phyloP scores from a whole-genome alignment of 2,329 filamentous ascomycete genomes.

The Fusarium siculi region DNA sequence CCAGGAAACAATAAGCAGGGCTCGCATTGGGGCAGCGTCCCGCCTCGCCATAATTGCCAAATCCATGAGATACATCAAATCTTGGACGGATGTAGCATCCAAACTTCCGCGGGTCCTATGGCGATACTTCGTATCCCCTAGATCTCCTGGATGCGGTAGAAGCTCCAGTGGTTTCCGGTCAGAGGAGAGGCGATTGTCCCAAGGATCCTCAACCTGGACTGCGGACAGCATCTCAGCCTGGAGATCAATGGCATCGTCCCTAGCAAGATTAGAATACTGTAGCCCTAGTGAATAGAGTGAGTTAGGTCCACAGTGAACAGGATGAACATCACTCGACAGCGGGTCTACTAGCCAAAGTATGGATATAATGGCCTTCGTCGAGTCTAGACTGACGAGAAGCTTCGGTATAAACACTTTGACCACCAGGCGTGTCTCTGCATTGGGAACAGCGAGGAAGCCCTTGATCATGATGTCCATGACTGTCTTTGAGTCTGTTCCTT shows the following conservation, averaged over 20 bases:
- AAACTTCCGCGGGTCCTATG: constrained; percentile 2
- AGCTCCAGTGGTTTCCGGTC: constrained; percentile 14
- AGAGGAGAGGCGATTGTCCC: constrained; percentile 28
- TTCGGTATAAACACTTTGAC: neutral
- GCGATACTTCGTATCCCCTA: neutral
- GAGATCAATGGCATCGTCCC: constrained; percentile 2
- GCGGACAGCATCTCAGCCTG: constrained; percentile 2
- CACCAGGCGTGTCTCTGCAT: constrained; percentile 15
- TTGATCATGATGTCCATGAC: constrained; percentile 10
- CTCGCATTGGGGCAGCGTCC: neutral
- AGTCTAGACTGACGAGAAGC: neutral
- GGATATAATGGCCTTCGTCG: constrained; percentile 13
- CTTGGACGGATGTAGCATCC: neutral
- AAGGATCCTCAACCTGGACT: constrained; percentile 24
- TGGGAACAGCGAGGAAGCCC: constrained; percentile 16
- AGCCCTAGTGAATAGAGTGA: constrained; percentile 31
- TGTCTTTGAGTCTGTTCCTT: neutral
- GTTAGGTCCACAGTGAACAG: constrained; percentile 28
- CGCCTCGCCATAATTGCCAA: neutral
- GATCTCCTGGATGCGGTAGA: constrained; percentile 20
- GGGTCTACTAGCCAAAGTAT: constrained; percentile 32
- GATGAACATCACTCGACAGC: constrained; percentile 19
- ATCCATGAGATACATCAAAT: constrained; percentile 10
- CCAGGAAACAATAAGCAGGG: constrained; percentile 25
- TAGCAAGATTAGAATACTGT: constrained; percentile 25